These are phyloP conservation scores for Penicillium sp. DNA, from an alignment of 2,329 filamentous ascomycete species.

Conservation along the genomic window DNA sequence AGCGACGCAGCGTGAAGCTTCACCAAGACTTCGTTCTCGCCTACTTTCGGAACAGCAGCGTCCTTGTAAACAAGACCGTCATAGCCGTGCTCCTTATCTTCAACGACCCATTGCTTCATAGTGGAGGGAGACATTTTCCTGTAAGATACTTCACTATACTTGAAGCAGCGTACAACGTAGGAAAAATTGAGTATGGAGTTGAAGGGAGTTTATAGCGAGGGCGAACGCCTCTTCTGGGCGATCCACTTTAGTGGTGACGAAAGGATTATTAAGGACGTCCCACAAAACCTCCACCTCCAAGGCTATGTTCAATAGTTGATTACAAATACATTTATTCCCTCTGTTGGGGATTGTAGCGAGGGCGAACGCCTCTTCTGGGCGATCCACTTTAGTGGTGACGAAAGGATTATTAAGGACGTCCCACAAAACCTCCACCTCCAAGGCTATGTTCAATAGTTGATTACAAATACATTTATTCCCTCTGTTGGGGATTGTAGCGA, in stretches of 20 bases:
- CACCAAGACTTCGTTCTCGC: constrained; percentile 70
- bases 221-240: too few relatives aligned
- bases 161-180: neutral
- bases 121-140: constrained; percentile 41
- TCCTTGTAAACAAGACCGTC: constrained; percentile 57
- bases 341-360: neutral
- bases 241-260: constrained; percentile 8
- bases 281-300: neutral
- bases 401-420: constrained; percentile 3
- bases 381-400: constrained; percentile 8
- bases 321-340: too few relatives aligned
- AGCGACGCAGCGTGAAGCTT: constrained; percentile 54
- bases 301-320: too few relatives aligned
- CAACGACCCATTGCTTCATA: constrained; percentile 56
- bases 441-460: too few relatives aligned
- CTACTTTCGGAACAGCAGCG: constrained; percentile 56
- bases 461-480: too few relatives aligned
- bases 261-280: constrained; percentile 2
- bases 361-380: too few relatives aligned
- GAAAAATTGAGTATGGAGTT: neutral
- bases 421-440: neutral
- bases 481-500: neutral
- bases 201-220: neutral
- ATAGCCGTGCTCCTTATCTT: constrained; percentile 53
- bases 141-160: neutral